Percentiles rank a stretch among this genome's conserved stretches.
Conservation (phyloP, 805 yeast species). For the Candida dajiaensis region DNA sequence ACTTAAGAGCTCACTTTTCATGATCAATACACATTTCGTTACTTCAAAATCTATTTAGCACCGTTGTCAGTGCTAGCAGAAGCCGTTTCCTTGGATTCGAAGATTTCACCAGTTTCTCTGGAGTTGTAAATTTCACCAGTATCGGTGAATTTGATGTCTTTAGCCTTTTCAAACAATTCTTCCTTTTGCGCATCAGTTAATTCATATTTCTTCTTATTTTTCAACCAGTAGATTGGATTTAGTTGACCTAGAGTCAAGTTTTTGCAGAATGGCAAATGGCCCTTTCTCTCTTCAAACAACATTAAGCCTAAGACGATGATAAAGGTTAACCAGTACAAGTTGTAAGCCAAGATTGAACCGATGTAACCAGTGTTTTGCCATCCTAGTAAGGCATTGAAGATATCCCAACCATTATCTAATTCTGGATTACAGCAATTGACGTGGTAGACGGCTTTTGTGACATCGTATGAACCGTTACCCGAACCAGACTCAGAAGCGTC, state of each 20-base stretch:
- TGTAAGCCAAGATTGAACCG: conserved; percentile 86
- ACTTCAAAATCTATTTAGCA: neutral
- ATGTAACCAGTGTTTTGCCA: conserved; percentile 97
- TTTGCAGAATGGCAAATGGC: conserved; percentile 71
- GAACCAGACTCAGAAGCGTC: conserved; percentile 90
- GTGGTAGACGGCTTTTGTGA: conserved; percentile 81
- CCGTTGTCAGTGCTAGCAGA: neutral
- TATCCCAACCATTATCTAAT: conserved; percentile 92
- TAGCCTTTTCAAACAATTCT: conserved; percentile 42
- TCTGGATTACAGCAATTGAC: conserved; percentile 97
- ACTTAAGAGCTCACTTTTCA: no score
- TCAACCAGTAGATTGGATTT: conserved; percentile 71
- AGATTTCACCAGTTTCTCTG: conserved; percentile 23
- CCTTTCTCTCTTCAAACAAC: conserved; percentile 78
- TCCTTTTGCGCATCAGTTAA: conserved; percentile 45
- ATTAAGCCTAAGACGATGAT: conserved; percentile 52
- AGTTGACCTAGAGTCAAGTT: conserved; percentile 40
- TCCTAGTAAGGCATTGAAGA: conserved; percentile 88
- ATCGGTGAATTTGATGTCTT: conserved; percentile 29
- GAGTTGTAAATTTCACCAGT: conserved; percentile 25
- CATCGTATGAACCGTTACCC: conserved; percentile 94
- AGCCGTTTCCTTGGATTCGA: neutral
- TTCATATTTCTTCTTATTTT: conserved; percentile 58
- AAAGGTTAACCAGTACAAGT: conserved; percentile 77
- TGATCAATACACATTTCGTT: no score